Conservation (phyloP, 306 rosid species). For the Ochetophila trinervis region DNA sequence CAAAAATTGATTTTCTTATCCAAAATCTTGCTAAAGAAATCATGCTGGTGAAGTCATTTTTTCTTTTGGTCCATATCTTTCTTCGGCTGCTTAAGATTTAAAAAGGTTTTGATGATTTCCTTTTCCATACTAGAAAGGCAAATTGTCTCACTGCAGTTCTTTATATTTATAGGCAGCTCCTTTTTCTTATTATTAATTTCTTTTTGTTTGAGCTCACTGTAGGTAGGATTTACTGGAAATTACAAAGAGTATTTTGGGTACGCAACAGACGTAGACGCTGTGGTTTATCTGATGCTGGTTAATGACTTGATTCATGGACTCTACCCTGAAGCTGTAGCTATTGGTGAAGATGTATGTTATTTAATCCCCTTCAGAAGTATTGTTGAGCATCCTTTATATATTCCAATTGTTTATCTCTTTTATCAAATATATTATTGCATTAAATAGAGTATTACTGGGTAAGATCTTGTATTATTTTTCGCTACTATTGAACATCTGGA, state of each 20-base stretch:
- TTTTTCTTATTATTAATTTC: not conserved
- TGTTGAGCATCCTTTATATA: constrained; percentile 1
- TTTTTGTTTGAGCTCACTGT: constrained; percentile 15
- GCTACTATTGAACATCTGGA: too few species aligned
- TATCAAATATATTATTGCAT: not conserved
- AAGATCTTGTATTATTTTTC: too few species aligned
- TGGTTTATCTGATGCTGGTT: constrained; percentile 88
- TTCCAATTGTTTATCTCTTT: constrained; percentile 1
- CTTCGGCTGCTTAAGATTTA: too few species aligned
- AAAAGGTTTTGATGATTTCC: not conserved
- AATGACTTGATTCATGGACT: constrained; percentile 97
- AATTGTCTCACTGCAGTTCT: not conserved
- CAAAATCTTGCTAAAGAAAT: too few species aligned
- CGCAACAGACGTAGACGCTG: constrained; percentile 92
- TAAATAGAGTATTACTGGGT: too few species aligned
- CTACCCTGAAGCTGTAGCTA: constrained; percentile 75
- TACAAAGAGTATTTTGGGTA: constrained; percentile 84
- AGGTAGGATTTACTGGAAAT: constrained; percentile 92
- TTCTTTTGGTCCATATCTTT: too few species aligned
- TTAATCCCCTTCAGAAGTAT: constrained; percentile 27
- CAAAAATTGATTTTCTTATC: too few species aligned
- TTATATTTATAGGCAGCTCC: not conserved
- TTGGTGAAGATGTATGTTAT: constrained; percentile 95
- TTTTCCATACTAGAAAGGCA: not conserved
- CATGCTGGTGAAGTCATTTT: too few species aligned